Evolutionary conservation across 2,329 filamentous ascomycete genomes (phyloP).

Genomic region (Stagonosporopsis cucurbitacearum): DNA sequence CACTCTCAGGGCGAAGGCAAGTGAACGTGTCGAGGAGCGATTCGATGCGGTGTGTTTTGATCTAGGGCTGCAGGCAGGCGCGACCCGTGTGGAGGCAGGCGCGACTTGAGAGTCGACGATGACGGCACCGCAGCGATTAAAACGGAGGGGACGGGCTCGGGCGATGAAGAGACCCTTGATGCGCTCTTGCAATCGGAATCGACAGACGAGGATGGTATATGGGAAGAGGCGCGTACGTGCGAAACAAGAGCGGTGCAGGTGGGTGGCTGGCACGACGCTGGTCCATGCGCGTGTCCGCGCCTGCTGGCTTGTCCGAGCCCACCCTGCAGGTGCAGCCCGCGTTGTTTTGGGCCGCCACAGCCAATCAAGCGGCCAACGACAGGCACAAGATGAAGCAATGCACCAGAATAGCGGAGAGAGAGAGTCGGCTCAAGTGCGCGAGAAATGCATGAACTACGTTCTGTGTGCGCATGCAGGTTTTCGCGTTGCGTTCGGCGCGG

Average conservation of each 20-base stretch:
- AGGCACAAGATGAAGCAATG: conserved; percentile 27
- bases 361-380: conserved; percentile 26
- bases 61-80: conserved; percentile 23
- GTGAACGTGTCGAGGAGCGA: conserved; percentile 27
- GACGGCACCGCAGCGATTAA: conserved; percentile 23
- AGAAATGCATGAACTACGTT: conserved; percentile 7
- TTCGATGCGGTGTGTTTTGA: conserved; percentile 33
- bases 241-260: conserved; percentile 1
- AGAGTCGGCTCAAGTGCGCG: neutral
- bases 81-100: conserved; percentile 19
- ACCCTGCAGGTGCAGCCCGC: conserved; percentile 14
- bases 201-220: conserved; percentile 38
- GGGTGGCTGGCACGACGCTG: conserved; percentile 7
- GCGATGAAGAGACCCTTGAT: conserved; percentile 34
- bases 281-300: conserved; percentile 3
- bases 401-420: conserved; percentile 8
- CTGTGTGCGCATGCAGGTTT: conserved; percentile 4
- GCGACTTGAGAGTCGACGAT: conserved; percentile 15
- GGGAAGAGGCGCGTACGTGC: conserved; percentile 31
- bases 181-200: conserved; percentile 30
- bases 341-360: conserved; percentile 22
- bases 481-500: conserved; percentile 13
- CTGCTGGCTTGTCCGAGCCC: neutral
- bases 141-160: conserved; percentile 15
- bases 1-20: conserved; percentile 19